A percentile compares a stretch with the other conserved stretches of the same genome.
These are phyloP conservation scores for Dionaea muscipula DNA, from an alignment of 179 eudicot species.

Conservation along the genomic window DNA sequence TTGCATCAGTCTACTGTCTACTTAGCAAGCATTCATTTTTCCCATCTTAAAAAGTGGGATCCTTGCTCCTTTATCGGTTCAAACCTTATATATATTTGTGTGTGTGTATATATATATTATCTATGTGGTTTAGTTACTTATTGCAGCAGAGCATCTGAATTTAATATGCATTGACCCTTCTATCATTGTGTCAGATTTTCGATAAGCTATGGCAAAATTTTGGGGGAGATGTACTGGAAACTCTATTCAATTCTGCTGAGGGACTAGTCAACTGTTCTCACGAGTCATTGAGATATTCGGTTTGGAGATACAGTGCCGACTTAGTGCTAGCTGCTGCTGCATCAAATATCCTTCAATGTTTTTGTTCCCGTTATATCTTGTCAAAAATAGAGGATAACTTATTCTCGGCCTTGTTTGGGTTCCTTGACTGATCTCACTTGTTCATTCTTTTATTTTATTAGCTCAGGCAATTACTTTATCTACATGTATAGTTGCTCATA, in stretches of 20 bases:
- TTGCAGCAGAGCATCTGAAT: neutral
- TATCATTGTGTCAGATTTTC: conserved; percentile 53
- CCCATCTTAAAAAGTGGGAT: too few relatives aligned
- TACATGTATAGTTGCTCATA: conserved; percentile 94
- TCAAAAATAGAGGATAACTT: neutral
- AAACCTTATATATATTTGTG: too few relatives aligned
- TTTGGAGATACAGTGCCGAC: conserved; percentile 59
- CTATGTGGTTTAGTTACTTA: too few relatives aligned
- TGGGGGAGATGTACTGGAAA: conserved; percentile 85
- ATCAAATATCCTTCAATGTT: conserved; percentile 64
- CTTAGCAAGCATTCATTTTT: too few relatives aligned
- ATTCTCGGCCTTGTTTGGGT: conserved; percentile 12
- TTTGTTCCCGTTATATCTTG: too few relatives aligned
- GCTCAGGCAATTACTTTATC: conserved; percentile 96
- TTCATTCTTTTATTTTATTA: conserved; percentile 87
- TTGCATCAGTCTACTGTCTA: too few relatives aligned
- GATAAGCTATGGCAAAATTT: conserved; percentile 91
- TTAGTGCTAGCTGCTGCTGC: conserved; percentile 59
- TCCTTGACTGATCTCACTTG: conserved; percentile 71
- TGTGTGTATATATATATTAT: too few relatives aligned
- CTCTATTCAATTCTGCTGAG: conserved; percentile 72
- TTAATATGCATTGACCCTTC: neutral
- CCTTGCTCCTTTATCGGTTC: too few relatives aligned
- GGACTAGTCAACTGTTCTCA: conserved; percentile 62
- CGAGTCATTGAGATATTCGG: conserved; percentile 47